Base-by-base conservation (phyloP, 2,329 filamentous ascomycete genomes). In the Raffaelea ambrosiae region DNA sequence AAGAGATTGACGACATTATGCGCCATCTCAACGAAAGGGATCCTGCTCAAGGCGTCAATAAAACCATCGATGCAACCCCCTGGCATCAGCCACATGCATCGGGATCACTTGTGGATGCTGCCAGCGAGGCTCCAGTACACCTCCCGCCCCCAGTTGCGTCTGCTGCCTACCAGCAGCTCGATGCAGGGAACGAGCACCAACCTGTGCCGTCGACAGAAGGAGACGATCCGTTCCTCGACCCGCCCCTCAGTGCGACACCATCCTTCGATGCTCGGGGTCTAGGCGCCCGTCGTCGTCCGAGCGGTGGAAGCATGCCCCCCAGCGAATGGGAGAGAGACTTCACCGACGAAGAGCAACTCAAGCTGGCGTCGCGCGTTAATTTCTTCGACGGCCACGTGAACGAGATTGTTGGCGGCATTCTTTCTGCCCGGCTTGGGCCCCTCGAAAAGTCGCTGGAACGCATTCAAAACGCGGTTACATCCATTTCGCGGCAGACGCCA, bases 311-410 rank as follows among this genome's bases (percentile, higher is more conserved):
- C 52, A 70, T 83, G 16, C 81, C 84, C 21, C 77, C 82, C 51
- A 96, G 90, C 61, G 91, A 97, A 63, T 98, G 93, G 93, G 89
- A 95, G 59, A 85, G 85, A 60, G 81, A 84, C 42, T 83, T 96
- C 52, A 84, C 85, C 10, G 86, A 88, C 18, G 83, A 84, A 31
- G 87, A 94, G 58, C 88, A 94, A 50, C 79, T 81, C 44, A 95
- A 95, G 65, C 72, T 97, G 48, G 81, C 86, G 54, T 81, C 83
- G 46, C 81, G 89, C 43, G 87, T 86, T 53, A 78, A 81, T 42
- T 97, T 95, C 74, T 96, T 97, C 59, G 89, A 97, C 59, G 84
- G 81, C 42, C 89, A 87, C 59, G 87, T 98, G 53, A 89, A 95
- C 61, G 81, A 88, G 44, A 68, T 97, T 54, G 86, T 98, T 54